phyloP scores from a whole-genome alignment of 2,329 filamentous ascomycete genomes.

The Pseudonectria buxi region DNA sequence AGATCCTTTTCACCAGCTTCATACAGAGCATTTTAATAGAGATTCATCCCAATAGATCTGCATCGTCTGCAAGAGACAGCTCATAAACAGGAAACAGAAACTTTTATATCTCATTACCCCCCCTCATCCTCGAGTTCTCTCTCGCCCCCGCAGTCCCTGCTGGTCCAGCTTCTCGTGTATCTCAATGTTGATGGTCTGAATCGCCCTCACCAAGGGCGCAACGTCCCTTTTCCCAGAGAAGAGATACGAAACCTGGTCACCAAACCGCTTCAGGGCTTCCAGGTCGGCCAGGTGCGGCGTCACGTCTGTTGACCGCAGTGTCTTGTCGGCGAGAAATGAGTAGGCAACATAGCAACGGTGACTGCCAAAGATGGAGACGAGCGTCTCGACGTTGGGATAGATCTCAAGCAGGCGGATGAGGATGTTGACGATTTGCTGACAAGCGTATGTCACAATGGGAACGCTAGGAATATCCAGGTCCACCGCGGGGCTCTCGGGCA shows the following conservation, averaged over 20 bases:
- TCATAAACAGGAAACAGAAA: too few relatives aligned
- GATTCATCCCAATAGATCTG: too few relatives aligned
- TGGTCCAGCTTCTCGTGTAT: slow-evolving; percentile 11
- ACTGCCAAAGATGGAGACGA: slow-evolving; percentile 19
- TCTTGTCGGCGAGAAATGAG: slow-evolving; percentile 19
- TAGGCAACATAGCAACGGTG: slow-evolving; percentile 23
- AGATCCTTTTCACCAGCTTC: too few relatives aligned
- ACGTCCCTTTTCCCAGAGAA: slow-evolving; percentile 20
- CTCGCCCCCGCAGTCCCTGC: not conserved
- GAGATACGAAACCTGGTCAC: slow-evolving; percentile 10
- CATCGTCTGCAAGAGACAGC: too few relatives aligned
- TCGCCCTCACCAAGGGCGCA: slow-evolving; percentile 19
- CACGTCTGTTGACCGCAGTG: slow-evolving; percentile 14
- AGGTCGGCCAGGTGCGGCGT: slow-evolving; percentile 13
- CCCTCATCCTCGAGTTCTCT: not conserved
- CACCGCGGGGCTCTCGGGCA: slow-evolving; percentile 18
- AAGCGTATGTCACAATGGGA: slow-evolving; percentile 21
- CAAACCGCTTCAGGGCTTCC: slow-evolving; percentile 12
- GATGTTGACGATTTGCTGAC: slow-evolving; percentile 15
- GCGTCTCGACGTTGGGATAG: slow-evolving; percentile 17
- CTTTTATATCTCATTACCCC: not conserved
- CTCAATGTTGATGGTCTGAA: slow-evolving; percentile 19
- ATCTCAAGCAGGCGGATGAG: slow-evolving; percentile 13
- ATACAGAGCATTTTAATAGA: too few relatives aligned
- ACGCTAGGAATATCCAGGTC: slow-evolving; percentile 24